These are phyloP conservation scores for Marasmius sp. DNA, from an alignment of 1,284 basidiomycete genomes.

Conservation along the genomic window DNA sequence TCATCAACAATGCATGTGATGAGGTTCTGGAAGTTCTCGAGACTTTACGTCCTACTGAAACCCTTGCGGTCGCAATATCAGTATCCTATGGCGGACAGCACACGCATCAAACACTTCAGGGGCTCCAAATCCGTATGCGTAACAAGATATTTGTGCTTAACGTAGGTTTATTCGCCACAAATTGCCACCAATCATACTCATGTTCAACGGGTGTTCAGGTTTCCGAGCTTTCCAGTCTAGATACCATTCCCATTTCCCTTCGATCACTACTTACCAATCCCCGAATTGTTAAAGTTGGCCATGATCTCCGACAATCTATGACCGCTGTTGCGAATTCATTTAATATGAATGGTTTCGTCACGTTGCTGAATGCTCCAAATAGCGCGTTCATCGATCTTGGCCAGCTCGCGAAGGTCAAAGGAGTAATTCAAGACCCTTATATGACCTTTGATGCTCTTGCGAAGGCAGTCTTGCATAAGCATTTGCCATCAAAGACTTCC, in stretches of 20 bases:
- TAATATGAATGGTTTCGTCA: neutral
- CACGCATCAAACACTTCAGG: neutral
- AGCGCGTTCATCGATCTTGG: slow-evolving; percentile 1
- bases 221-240: neutral
- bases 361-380: neutral
- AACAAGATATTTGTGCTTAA: slow-evolving; percentile 1
- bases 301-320: neutral
- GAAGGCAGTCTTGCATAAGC: neutral
- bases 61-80: neutral
- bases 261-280: neutral
- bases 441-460: neutral
- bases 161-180: neutral
- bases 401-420: slow-evolving; percentile 2
- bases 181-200: neutral
- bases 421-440: neutral
- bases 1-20: slow-evolving; percentile 6
- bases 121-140: neutral
- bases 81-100: too few species aligned
- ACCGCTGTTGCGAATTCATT: neutral
- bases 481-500: neutral
- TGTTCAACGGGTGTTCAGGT: neutral
- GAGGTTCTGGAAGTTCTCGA: neutral
- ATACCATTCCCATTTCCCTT: neutral
- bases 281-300: slow-evolving; percentile 2
- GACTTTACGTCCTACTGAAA: neutral